Evolutionary conservation across 805 yeast genomes (phyloP).

Genomic region (Starmerella vaccinii): DNA sequence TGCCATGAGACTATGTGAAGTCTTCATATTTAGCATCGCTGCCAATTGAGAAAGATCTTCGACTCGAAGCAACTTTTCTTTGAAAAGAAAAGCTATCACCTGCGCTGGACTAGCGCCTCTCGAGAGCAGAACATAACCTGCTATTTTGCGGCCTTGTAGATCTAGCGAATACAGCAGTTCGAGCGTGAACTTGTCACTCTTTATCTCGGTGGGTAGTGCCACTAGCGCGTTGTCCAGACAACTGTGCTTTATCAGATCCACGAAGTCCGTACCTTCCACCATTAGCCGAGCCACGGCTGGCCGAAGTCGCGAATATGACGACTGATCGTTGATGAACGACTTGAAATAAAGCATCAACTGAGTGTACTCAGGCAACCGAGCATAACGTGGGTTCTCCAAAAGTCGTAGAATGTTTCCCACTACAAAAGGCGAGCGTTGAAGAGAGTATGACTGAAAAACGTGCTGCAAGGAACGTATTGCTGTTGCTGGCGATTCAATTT

Average conservation of each 20-base stretch:
- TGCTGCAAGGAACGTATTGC: constrained; percentile 10
- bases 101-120: background rate
- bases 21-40: background rate
- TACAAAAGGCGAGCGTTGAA: constrained; percentile 9
- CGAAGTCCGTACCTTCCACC: background rate
- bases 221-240: background rate
- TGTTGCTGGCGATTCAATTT: background rate
- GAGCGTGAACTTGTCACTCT: background rate
- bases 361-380: background rate
- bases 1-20: background rate
- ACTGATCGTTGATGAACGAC: background rate
- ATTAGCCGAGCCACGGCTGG: background rate
- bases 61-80: background rate
- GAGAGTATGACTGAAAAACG: constrained; percentile 9
- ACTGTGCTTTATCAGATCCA: background rate
- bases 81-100: background rate
- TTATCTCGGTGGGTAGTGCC: background rate
- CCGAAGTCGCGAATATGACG: constrained; percentile 7
- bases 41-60: background rate
- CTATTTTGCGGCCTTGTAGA: background rate
- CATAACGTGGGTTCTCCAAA: background rate
- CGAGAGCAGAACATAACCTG: background rate
- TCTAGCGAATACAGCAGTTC: background rate
- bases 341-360: constrained; percentile 2
- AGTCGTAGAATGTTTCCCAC: background rate